Evolutionary conservation across 768 basidiomycete genomes (phyloP).

Genomic region (Rhodosporidiobolus sp.): DNA sequence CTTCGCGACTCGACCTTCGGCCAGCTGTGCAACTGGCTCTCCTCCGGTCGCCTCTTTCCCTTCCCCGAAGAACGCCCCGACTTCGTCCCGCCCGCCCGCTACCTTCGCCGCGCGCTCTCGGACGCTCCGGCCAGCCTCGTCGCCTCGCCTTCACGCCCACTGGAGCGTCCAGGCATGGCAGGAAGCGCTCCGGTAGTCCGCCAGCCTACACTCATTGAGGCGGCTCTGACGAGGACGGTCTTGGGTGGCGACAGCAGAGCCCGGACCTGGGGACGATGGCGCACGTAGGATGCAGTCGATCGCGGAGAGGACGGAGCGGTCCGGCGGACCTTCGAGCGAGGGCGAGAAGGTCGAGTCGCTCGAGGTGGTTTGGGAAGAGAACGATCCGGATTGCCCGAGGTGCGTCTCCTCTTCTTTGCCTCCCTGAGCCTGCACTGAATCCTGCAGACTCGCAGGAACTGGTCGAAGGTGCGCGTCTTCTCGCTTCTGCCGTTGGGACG

Average conservation of each 20-base stretch:
- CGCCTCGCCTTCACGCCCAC: neutral
- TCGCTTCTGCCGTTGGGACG: conserved; percentile 21
- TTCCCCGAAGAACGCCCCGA: conserved; percentile 37
- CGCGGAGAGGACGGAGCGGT: too few species aligned
- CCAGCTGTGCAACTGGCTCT: conserved; percentile 29
- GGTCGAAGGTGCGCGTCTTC: conserved; percentile 28
- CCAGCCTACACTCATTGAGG: neutral
- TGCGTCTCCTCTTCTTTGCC: neutral
- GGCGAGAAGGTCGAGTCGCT: conserved; percentile 20
- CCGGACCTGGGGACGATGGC: too few species aligned
- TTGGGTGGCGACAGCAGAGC: too few species aligned
- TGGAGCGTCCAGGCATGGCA: too few species aligned
- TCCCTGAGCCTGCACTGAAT: too few species aligned
- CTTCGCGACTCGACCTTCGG: conserved; percentile 38
- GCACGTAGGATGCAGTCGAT: too few species aligned
- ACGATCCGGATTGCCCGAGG: conserved; percentile 39
- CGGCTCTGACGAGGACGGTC: too few species aligned
- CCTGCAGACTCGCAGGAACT: too few species aligned
- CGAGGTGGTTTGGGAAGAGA: conserved; percentile 32
- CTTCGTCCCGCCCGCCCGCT: conserved; percentile 27
- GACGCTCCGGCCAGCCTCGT: too few species aligned
- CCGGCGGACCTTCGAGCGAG: conserved; percentile 23
- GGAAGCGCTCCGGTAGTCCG: neutral
- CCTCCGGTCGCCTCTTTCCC: conserved; percentile 23
- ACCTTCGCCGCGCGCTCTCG: conserved; percentile 1